Conservation (phyloP, 371 early-diverging fungal genomes). For the Mortierella sp. region DNA sequence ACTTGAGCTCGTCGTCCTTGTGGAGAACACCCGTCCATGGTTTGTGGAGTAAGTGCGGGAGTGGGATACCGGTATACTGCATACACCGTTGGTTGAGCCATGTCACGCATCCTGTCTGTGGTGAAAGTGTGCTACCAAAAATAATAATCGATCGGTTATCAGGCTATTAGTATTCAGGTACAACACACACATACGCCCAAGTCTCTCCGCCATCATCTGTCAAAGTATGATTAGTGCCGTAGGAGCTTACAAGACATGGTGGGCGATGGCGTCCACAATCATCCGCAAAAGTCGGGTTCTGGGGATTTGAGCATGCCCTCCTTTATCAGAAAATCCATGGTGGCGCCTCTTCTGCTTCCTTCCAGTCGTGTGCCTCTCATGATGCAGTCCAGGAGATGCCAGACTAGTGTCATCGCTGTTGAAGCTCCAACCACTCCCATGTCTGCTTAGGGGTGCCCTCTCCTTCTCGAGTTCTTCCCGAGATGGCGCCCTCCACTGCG, state of each 20-base stretch:
- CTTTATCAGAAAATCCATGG: constrained; percentile 28
- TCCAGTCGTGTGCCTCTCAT: constrained; percentile 22
- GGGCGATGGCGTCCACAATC: constrained; percentile 75
- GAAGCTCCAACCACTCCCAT: constrained; percentile 54
- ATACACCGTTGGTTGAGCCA: constrained; percentile 75
- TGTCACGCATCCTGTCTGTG: constrained; percentile 65
- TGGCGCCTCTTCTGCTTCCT: constrained; percentile 36
- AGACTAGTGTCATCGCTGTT: constrained; percentile 49
- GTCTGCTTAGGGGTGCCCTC: constrained; percentile 35
- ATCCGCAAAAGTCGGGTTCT: constrained; percentile 68
- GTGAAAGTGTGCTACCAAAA: constrained; percentile 65
- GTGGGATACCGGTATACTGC: constrained; percentile 66
- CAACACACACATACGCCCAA: not conserved
- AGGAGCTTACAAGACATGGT: constrained; percentile 72
- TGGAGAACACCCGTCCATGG: constrained; percentile 70
- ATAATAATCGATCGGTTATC: not conserved
- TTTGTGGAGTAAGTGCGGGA: constrained; percentile 67
- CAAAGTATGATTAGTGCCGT: not conserved
- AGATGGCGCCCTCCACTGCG: not conserved
- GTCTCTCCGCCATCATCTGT: too few relatives aligned
- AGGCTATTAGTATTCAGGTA: not conserved
- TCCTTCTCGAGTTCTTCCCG: constrained; percentile 4
- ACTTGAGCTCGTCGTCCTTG: constrained; percentile 66
- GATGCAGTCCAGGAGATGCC: constrained; percentile 35
- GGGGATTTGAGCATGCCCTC: constrained; percentile 59